Percentiles rank a stretch among this genome's conserved stretches.
These are phyloP conservation scores for Kwoniella newhampshirensis DNA, from an alignment of 768 basidiomycete species.

Conservation along the genomic window DNA sequence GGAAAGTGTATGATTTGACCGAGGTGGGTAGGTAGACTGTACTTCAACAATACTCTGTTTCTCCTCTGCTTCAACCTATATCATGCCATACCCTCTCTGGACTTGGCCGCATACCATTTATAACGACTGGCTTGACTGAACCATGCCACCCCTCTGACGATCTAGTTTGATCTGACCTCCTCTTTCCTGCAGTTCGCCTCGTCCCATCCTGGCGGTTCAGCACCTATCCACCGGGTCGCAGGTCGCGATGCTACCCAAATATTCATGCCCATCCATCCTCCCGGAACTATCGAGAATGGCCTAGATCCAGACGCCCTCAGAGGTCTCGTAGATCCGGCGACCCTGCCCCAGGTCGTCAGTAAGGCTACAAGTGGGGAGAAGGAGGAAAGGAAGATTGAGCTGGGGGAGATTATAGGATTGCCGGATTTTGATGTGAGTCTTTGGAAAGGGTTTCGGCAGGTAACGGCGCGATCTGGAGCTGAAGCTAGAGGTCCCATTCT, in stretches of 20 bases:
- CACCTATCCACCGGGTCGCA: conserved; percentile 43
- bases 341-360: conserved; percentile 33
- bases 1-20: conserved; percentile 51
- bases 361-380: conserved; percentile 21
- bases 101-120: too few relatives aligned
- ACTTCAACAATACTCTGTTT: too few relatives aligned
- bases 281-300: conserved; percentile 52
- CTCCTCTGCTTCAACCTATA: too few relatives aligned
- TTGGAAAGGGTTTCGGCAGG: too few relatives aligned
- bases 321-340: conserved; percentile 46
- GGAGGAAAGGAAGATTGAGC: conserved; percentile 40
- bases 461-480: too few relatives aligned
- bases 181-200: conserved; percentile 42
- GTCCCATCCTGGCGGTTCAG: conserved; percentile 49
- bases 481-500: not conserved
- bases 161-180: not conserved
- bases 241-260: conserved; percentile 48
- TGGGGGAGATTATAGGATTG: conserved; percentile 49
- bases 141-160: too few relatives aligned
- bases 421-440: conserved; percentile 52
- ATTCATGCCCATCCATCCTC: conserved; percentile 51
- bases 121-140: too few relatives aligned
- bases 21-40: conserved; percentile 32
- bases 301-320: conserved; percentile 30
- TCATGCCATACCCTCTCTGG: too few relatives aligned